Evolutionary conservation across 2,329 filamentous ascomycete genomes (phyloP), one percentile per base, ranked within the genome.

Genomic region (Curvularia spicifera): DNA sequence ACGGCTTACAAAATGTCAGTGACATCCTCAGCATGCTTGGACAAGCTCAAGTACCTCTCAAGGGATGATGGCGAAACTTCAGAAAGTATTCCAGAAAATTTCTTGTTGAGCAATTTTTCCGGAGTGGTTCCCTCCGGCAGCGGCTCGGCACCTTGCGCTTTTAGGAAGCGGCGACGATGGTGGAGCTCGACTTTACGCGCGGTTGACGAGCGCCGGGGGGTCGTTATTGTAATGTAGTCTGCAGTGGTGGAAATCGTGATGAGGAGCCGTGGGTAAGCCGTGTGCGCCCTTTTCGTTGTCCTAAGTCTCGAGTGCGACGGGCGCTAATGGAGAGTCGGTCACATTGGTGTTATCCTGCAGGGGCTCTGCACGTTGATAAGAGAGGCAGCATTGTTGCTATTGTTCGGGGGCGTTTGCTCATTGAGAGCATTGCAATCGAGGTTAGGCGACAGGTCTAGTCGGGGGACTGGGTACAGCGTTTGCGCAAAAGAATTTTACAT

Each of bases 101-200:
- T 55, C 31, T 13, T 39, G 18, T 51, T 49, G 53, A 43, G 53
- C 50, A 64, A 59, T 54, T 64, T 65, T 61, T 58, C 43, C 44
- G 37, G 44, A 53, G 56, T 54, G 54, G 59, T 63, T 42, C 33
- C 43, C 39, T 37, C 60, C 61, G 64, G 61, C 52, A 55, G 56
- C 59, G 54, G 59, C 53, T 64, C 64, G 64, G 64, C 63, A 62
- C 50, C 45, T 56, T 62, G 60, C 60, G 47, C 46, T 51, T 57
- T 53, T 62, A 48, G 60, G 57, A 46, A 54, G 47, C 53, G 50
- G 57, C 56, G 40, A 59, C 48, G 48, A 49, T 55, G 48, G 55
- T 48, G 51, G 53, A 53, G 47, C 50, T 49, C 5, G 49, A 42
- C 22, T 31, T 48, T 28, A n/a, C 48, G n/a, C 46, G 39, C 42